phyloP scores from a whole-genome alignment of 2,329 filamentous ascomycete genomes.

The Cladophialophora yegresii region DNA sequence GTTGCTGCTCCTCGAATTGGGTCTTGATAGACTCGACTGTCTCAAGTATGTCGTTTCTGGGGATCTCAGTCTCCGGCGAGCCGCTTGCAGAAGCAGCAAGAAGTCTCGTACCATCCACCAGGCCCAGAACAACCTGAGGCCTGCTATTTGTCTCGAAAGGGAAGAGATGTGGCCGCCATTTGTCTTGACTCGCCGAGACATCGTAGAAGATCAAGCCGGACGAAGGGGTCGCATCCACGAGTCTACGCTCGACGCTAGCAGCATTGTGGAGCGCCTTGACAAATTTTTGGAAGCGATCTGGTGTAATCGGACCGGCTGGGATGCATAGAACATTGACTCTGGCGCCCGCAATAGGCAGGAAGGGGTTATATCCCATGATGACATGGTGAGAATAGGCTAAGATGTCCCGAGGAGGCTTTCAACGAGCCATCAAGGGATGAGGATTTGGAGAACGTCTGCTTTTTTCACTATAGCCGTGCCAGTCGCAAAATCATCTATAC shows the following conservation, averaged over 20 bases:
- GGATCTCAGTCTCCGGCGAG: conserved; percentile 36
- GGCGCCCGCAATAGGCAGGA: conserved; percentile 88
- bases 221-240: conserved; percentile 10
- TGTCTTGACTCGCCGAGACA: conserved; percentile 25
- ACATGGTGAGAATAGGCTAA: conserved; percentile 20
- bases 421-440: background rate
- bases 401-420: background rate
- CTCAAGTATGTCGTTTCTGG: conserved; percentile 16
- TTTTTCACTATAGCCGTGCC: background rate
- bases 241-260: conserved; percentile 17
- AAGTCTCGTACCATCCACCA: conserved; percentile 78
- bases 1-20: conserved; percentile 18
- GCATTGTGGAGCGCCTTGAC: conserved; percentile 75
- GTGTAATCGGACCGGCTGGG: conserved; percentile 82
- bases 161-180: conserved; percentile 46
- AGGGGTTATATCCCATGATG: conserved; percentile 82
- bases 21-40: conserved; percentile 25
- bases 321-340: conserved; percentile 84
- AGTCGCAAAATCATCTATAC: background rate
- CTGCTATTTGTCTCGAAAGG: conserved; percentile 91
- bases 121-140: conserved; percentile 76
- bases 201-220: conserved; percentile 25
- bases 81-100: conserved; percentile 42
- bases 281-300: conserved; percentile 76
- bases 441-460: background rate